phyloP scores from a whole-genome alignment of 306 rosid genomes.

The Fragaria nilgerrensis region DNA sequence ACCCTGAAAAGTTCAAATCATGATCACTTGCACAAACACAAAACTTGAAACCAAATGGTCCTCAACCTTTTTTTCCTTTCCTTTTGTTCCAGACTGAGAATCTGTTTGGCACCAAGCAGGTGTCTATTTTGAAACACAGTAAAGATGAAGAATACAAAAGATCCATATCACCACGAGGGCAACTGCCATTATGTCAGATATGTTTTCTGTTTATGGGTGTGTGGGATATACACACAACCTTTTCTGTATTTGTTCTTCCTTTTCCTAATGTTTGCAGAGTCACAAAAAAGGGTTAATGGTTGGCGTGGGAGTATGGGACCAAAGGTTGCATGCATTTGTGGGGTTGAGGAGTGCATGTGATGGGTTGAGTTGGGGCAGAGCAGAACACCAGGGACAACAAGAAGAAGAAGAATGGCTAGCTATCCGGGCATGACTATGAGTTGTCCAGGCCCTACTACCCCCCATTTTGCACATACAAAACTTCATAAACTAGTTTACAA shows the following conservation, averaged over 20 bases:
- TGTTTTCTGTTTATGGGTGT: neutral
- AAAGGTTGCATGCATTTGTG: conserved; percentile 8
- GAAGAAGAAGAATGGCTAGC: conserved; percentile 9
- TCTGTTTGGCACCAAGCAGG: neutral
- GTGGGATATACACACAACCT: neutral
- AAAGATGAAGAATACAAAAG: neutral
- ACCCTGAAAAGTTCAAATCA: neutral
- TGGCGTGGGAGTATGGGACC: conserved; percentile 17
- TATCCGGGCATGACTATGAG: conserved; percentile 41
- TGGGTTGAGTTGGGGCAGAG: neutral
- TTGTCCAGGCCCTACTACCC: conserved; percentile 26
- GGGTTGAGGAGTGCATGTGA: conserved; percentile 27
- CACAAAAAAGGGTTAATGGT: conserved; percentile 4
- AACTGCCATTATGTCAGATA: neutral
- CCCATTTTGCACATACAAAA: neutral
- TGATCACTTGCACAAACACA: neutral
- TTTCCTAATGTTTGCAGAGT: conserved; percentile 9
- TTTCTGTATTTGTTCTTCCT: neutral
- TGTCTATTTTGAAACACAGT: neutral
- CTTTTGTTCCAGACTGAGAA: neutral
- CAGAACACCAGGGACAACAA: conserved; percentile 10
- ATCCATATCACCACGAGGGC: neutral
- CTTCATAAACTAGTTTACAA: neutral
- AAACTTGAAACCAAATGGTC: neutral
- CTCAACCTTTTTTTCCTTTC: neutral